Evolutionary conservation across 2,329 filamentous ascomycete species (phyloP), one percentile per base, ranked within the genome.

Genomic region (Penicillium sp.): DNA sequence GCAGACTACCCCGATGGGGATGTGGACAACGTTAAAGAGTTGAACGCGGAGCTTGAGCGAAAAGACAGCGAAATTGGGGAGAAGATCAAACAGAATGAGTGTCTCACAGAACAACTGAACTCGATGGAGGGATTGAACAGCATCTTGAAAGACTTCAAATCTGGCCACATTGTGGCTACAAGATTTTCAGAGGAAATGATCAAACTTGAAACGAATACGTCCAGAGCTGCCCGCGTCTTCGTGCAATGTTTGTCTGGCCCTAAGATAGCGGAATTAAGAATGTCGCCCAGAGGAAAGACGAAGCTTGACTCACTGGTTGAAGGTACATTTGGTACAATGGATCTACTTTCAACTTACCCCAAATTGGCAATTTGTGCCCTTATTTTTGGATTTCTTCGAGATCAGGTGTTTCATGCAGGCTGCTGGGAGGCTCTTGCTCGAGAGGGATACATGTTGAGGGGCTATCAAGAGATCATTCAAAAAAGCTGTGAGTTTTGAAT

Each of bases 401-500:
- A 43, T 43, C 8, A 27, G 27, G 19, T 49, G 6, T 49, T 49
- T 38, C 25, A 38, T 21, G 19, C 47, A 19, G 31, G 19, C 19
- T 38, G 47, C 25, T 49, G 47, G 47, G 25, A 2, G 12, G 19
- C 47, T 49, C 36, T 49, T 12, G 12, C 19, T 15, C 33, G 3
- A 15, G 47, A 49, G 36, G 47, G 47, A 21, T 49, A 49, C 21
- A 49, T 49, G 33, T 39, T 49, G 25, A 33, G 47, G 33, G 47
- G 33, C 13, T 49, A 38, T 23, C 47, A 49, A 38, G 31, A 35
- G 36, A 9, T 49, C 13, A 38, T 49, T 38, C 17, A 39, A 2
- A 35, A 38, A 19, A 49, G 19, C 47, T 36, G 47, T 49, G 17
- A 38, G 47, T 49, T 39, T 29, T 29, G 2, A 29, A 29, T 29